Base-by-base conservation (phyloP, 2,329 filamentous ascomycete genomes). In the Nemania sp. region DNA sequence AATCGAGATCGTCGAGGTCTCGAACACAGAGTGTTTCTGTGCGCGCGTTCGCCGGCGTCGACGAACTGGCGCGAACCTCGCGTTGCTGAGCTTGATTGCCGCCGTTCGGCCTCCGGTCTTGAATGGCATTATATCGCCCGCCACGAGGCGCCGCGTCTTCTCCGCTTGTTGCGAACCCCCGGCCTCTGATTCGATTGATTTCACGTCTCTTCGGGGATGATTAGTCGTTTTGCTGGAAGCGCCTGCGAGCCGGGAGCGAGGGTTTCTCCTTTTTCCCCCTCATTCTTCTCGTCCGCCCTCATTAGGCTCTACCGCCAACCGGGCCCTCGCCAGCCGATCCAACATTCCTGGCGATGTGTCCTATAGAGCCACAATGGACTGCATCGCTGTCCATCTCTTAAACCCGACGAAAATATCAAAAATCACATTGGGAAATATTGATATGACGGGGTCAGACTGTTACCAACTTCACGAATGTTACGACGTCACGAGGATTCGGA, bases 191-290 rank as follows among this genome's bases (percentile, higher is more conserved):
- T 56, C 60, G 70, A 67, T 72, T 15, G 70, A 70, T 65, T 49
- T 67, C 45, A n/a, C 32, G 60, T 64, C 58, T 69, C 66, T 61
- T 69, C 35, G 41, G 68, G 24, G 70, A 65, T 67, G 68, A 45
- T 65, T 47, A 67, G 70, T 65, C 63, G 68, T 62, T 68, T 70
- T 68, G 62, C 51, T 57, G 65, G 66, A 64, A 70, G 68, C 68
- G 22, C 70, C 70, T 72, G 68, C 66, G 62, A 57, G 63, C 29
- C 51, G 32, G 49, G 64, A 55, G 66, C 29, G 52, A 68, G 65
- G 70, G 68, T 68, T 62, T 57, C 11, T 35, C 5, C 20, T n/a
- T 45, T 10, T 27, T 13, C 32, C n/a, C n/a, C n/a, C n/a, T n/a
- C n/a, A 26, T 22, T 13, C 18, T 49, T 47, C 20, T 53, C 58